Evolutionary conservation across 108 stramenopile species (phyloP).

Genomic region (Skeletonema tropicum): DNA sequence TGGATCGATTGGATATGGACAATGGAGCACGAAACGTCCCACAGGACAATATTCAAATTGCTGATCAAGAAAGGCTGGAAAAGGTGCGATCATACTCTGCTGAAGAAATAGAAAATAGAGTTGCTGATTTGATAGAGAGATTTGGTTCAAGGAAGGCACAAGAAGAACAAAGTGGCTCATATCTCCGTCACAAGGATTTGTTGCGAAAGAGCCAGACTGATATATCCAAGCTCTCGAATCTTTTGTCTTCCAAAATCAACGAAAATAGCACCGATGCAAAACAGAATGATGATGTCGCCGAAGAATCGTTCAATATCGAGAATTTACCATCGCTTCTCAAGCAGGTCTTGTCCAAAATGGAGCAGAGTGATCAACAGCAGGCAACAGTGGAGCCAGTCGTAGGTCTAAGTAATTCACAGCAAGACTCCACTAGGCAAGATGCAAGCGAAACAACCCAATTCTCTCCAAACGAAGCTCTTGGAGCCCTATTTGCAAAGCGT

Average conservation of each 20-base stretch:
- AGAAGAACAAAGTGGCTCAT: slow-evolving; percentile 2
- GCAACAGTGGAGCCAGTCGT: neutral
- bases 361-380: slow-evolving; percentile 2
- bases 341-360: slow-evolving; percentile 32
- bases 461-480: neutral
- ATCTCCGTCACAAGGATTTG: slow-evolving; percentile 20
- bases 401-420: neutral
- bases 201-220: slow-evolving; percentile 23
- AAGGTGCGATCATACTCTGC: slow-evolving; percentile 2
- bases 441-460: slow-evolving; percentile 10
- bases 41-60: slow-evolving; percentile 4
- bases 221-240: slow-evolving; percentile 33
- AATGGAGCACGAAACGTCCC: neutral
- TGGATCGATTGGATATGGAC: slow-evolving; percentile 31
- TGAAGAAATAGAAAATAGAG: slow-evolving; percentile 40
- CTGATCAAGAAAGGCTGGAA: neutral
- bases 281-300: neutral
- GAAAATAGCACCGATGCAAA: slow-evolving; percentile 4
- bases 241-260: slow-evolving; percentile 29
- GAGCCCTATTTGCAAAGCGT: neutral
- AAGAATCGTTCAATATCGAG: slow-evolving; percentile 20
- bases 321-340: slow-evolving; percentile 39
- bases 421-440: neutral
- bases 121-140: slow-evolving; percentile 24
- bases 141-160: slow-evolving; percentile 28